phyloP scores from a whole-genome alignment of 2,329 filamentous ascomycete species.

The Grosmannia penicillata region DNA sequence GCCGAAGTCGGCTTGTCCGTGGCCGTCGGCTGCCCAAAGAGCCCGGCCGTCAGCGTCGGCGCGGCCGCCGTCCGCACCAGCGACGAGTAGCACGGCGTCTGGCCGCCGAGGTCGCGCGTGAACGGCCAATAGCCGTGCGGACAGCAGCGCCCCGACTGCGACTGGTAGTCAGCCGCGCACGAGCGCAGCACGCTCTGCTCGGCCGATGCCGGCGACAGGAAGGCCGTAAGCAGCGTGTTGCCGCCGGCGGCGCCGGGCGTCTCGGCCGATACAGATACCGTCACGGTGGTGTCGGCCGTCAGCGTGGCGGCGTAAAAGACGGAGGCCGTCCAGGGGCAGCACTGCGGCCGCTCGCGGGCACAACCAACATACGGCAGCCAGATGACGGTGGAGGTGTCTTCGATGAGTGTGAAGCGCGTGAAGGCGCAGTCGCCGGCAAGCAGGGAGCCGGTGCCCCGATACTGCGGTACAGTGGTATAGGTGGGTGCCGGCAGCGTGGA shows the following conservation, averaged over 20 bases:
- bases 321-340: slow-evolving; percentile 14
- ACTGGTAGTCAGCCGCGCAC: slow-evolving; percentile 15
- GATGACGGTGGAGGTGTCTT: slow-evolving; percentile 13
- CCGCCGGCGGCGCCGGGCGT: not conserved
- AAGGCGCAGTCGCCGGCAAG: slow-evolving; percentile 12
- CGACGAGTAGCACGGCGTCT: slow-evolving; percentile 16
- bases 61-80: slow-evolving; percentile 4
- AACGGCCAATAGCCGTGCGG: slow-evolving; percentile 15
- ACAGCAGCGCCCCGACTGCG: slow-evolving; percentile 14
- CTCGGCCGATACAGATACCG: slow-evolving; percentile 4
- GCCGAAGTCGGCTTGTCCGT: slow-evolving; percentile 13
- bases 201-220: slow-evolving; percentile 9
- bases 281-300: slow-evolving; percentile 5
- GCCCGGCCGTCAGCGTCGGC: slow-evolving; percentile 11
- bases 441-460: slow-evolving; percentile 11
- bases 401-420: slow-evolving; percentile 14
- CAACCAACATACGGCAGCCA: slow-evolving; percentile 15
- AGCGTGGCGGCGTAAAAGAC: slow-evolving; percentile 3
- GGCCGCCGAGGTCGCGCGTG: slow-evolving; percentile 13
- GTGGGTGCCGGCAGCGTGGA: not conserved
- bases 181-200: slow-evolving; percentile 5
- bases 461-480: slow-evolving; percentile 8
- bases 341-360: slow-evolving; percentile 13
- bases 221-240: slow-evolving; percentile 6
- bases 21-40: slow-evolving; percentile 9